These are phyloP conservation scores for Spiraea crenata DNA, from an alignment of 331 rosid species.

Conservation along the genomic window DNA sequence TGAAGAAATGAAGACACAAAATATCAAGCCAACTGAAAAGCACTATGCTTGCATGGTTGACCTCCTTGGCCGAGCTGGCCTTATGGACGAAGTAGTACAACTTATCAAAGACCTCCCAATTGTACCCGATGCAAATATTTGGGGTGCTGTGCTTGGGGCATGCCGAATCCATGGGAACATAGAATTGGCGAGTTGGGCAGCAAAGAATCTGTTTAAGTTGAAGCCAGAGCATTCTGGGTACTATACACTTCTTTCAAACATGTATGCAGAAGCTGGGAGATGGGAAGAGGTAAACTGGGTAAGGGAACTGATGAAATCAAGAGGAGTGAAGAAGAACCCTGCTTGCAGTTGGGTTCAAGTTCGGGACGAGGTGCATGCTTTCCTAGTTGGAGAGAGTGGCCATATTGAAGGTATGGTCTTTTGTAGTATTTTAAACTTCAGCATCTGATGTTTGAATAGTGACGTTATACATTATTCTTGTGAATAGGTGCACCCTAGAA, in stretches of 20 bases:
- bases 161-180: conserved; percentile 71
- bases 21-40: conserved; percentile 60
- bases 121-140: conserved; percentile 63
- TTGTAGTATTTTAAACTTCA: neutral
- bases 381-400: conserved; percentile 71
- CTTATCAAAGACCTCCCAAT: conserved; percentile 53
- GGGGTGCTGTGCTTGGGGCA: conserved; percentile 93
- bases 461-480: neutral
- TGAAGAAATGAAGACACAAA: conserved; percentile 43
- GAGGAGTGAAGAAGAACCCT: conserved; percentile 69
- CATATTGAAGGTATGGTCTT: conserved; percentile 68
- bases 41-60: conserved; percentile 87
- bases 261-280: conserved; percentile 86
- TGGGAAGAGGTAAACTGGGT: conserved; percentile 78
- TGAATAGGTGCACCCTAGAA: conserved; percentile 92
- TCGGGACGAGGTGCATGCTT: conserved; percentile 53
- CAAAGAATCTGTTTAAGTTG: conserved; percentile 62
- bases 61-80: conserved; percentile 81
- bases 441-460: conserved; percentile 17
- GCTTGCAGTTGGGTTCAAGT: conserved; percentile 80
- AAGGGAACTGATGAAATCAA: conserved; percentile 74
- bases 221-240: conserved; percentile 79
- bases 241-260: conserved; percentile 78
- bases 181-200: conserved; percentile 70
- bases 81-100: conserved; percentile 65